Evolutionary conservation across 495 filamentous ascomycete species (phyloP).

Genomic region (Terfezia boudieri): DNA sequence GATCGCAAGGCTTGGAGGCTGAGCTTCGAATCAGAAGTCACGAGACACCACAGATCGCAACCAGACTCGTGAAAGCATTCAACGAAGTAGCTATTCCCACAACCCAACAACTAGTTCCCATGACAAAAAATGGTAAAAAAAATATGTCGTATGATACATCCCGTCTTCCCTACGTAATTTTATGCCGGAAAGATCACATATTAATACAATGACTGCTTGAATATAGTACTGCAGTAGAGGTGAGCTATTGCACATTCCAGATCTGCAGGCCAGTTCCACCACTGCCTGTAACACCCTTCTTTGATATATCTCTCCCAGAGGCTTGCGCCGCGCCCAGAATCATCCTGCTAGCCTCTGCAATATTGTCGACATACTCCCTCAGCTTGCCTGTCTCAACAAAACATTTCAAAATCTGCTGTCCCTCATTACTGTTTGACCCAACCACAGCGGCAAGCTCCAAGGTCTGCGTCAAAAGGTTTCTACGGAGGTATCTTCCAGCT

Average conservation of each 20-base stretch:
- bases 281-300: slow-evolving; percentile 3
- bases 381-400: slow-evolving; percentile 12
- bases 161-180: too few species aligned
- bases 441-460: slow-evolving; percentile 16
- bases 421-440: slow-evolving; percentile 11
- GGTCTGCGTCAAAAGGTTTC: slow-evolving; percentile 7
- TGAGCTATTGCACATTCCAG: slow-evolving; percentile 13
- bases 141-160: too few species aligned
- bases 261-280: slow-evolving; percentile 5
- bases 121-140: too few species aligned
- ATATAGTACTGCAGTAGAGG: too few species aligned
- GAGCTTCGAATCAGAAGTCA: too few species aligned
- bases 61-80: too few species aligned
- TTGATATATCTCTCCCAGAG: neutral
- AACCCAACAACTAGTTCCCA: too few species aligned
- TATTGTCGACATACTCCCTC: slow-evolving; percentile 13
- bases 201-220: too few species aligned
- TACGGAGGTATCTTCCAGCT: slow-evolving; percentile 12
- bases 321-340: slow-evolving; percentile 7
- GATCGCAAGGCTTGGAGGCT: too few species aligned
- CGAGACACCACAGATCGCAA: too few species aligned
- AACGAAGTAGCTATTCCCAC: too few species aligned
- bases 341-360: slow-evolving; percentile 12
- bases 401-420: slow-evolving; percentile 1
- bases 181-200: too few species aligned